These are phyloP conservation scores for Malus hybrid DNA, from an alignment of 331 rosid genomes.

Conservation along the genomic window DNA sequence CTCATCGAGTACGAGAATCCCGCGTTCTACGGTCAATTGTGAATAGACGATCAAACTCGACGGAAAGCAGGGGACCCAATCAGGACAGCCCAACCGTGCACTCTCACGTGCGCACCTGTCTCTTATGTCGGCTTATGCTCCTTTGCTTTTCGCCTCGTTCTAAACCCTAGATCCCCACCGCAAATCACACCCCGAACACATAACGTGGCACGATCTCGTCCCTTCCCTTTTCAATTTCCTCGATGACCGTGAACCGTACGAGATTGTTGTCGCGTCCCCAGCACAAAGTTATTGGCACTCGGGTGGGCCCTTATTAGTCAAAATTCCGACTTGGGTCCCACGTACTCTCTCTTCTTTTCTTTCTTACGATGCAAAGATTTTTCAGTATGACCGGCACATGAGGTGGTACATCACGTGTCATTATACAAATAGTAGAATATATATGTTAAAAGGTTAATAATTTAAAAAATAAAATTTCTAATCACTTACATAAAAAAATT, in stretches of 20 bases:
- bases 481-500: too few species aligned
- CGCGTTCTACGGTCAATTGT: conserved; percentile 4
- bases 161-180: background rate
- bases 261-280: background rate
- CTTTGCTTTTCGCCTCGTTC: background rate
- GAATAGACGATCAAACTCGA: background rate
- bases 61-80: background rate
- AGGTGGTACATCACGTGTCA: too few species aligned
- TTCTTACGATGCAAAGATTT: background rate
- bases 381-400: accelerated
- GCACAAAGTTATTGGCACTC: background rate
- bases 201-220: background rate
- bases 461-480: too few species aligned
- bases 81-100: conserved; percentile 5
- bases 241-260: conserved; percentile 3
- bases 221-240: background rate
- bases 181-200: too few species aligned
- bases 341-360: background rate
- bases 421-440: too few species aligned
- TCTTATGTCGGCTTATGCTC: conserved; percentile 1
- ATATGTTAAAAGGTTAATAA: too few species aligned
- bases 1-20: conserved; percentile 10
- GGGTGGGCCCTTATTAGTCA: background rate
- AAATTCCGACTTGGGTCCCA: background rate
- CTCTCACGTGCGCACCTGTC: conserved; percentile 23